Base-by-base conservation (phyloP, 1,139 yeast genomes). In the Candida mesenterica region DNA sequence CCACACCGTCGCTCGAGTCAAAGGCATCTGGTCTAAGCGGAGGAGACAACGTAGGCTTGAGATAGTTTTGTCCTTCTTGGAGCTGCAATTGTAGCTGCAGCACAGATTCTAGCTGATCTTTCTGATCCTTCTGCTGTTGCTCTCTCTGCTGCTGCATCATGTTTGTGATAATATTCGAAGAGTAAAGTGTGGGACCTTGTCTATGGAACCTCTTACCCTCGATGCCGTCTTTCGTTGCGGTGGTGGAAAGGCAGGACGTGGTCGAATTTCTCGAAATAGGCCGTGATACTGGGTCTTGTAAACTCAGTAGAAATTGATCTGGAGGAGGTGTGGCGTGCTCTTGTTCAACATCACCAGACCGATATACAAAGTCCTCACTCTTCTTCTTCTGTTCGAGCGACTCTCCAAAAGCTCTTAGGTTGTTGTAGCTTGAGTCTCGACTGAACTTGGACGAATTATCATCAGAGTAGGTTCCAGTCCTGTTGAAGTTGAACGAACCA, bases 151-250 rank as follows among this genome's bases (percentile, higher is more conserved):
- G 50, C 33, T 52, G 55, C 26, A 61, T 48, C 68, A 65, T 64
- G 37, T 48, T 59, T 8, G 64, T 46, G 22, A 67, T 55, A 5
- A 65, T 48, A 33, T 61, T 61, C 32, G 56, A 56, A 3, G 71
- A 57, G 43, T 64, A 67, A 2, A 63, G 54, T 14, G 63, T 59
- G 4, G 69, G 71, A 0, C 72, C 71, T 23, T 54, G 55, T 25
- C 54, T 60, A 46, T 73, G 78, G 33, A 77, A 63, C 35, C 72
- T 59, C 45, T 77, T 74, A 2, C 88, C 88, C 53, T 81, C 87
- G 5, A 80, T 58, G 0, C 88, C 88, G 51, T 82, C 88, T 49
- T 81, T 81, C 18, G 85, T 79, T 9, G 88, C 88, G 2, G 84
- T 80, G 15, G 82, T 79, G 0, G 87, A 79, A 23, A 81, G 57